phyloP scores from a whole-genome alignment of 1,139 yeast genomes.

The Blastobotrys serpentis region DNA sequence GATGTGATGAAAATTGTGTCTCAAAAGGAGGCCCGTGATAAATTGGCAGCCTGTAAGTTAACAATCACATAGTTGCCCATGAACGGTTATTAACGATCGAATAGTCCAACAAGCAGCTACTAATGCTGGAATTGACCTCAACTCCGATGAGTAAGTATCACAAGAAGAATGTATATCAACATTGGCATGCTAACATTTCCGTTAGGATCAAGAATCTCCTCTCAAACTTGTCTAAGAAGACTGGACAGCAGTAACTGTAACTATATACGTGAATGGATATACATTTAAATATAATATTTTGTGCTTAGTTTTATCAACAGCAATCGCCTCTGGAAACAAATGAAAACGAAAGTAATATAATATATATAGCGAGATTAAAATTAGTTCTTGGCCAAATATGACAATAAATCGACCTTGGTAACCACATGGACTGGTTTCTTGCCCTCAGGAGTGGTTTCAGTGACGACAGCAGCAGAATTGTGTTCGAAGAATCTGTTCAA shows the following conservation, averaged over 20 bases:
- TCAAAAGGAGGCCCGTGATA: conserved; percentile 19
- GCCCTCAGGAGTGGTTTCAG: conserved; percentile 47
- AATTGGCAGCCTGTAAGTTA: conserved; percentile 15
- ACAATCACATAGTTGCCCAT: neutral
- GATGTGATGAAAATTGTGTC: conserved; percentile 18
- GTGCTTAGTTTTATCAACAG: no score
- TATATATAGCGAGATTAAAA: neutral
- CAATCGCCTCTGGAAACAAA: no score
- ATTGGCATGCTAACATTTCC: neutral
- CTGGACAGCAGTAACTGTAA: neutral
- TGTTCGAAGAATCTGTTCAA: conserved; percentile 82
- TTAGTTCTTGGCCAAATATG: conserved; percentile 50
- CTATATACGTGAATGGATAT: neutral
- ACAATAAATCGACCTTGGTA: conserved; percentile 80
- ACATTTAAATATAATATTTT: no score
- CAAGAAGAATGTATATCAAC: neutral
- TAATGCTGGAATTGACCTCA: conserved; percentile 17
- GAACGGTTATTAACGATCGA: neutral
- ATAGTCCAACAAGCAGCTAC: conserved; percentile 7
- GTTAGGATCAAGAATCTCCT: conserved; percentile 5
- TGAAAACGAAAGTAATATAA: no score
- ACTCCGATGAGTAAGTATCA: conserved; percentile 18
- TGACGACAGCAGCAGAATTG: conserved; percentile 81
- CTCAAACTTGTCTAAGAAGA: conserved; percentile 4
- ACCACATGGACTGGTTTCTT: conserved; percentile 80